phyloP scores from a whole-genome alignment of 2,329 filamentous ascomycete genomes.

The Escovopsis weberi region DNA sequence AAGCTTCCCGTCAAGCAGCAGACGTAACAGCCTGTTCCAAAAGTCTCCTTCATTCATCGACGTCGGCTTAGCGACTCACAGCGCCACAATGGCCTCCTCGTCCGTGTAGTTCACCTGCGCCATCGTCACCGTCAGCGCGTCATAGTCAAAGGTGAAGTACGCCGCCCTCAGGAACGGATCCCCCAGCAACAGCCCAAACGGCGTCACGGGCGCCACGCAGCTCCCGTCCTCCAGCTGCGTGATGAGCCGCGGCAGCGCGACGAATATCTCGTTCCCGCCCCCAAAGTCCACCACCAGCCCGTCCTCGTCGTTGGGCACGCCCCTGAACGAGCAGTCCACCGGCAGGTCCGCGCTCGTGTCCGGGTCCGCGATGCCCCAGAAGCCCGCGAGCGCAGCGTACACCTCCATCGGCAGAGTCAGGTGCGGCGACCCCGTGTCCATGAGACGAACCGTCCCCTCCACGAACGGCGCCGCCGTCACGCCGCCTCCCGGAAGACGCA shows the following conservation, averaged over 20 bases:
- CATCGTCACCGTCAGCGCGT: constrained; percentile 6
- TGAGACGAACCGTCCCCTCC: constrained; percentile 3
- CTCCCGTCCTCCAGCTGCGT: constrained; percentile 1
- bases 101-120: constrained; percentile 5
- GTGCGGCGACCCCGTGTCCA: constrained; percentile 5
- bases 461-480: constrained; percentile 1
- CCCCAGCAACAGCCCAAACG: background rate
- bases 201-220: constrained; percentile 2
- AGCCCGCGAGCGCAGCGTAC: constrained; percentile 2
- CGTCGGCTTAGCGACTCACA: background rate
- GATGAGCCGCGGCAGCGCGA: constrained; percentile 4
- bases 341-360: background rate
- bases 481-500: constrained; percentile 1
- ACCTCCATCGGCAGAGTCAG: constrained; percentile 4
- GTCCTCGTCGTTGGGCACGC: constrained; percentile 1
- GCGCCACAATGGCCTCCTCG: constrained; percentile 5
- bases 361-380: constrained; percentile 5
- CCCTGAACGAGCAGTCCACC: constrained; percentile 5
- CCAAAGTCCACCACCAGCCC: constrained; percentile 1
- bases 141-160: constrained; percentile 7
- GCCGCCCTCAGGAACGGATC: constrained; percentile 4
- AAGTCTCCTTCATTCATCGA: too few relatives aligned
- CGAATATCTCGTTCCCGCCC: constrained; percentile 1
- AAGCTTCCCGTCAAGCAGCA: constrained; percentile 7
- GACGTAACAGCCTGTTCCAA: too few relatives aligned